Conservation (phyloP, 2,329 filamentous ascomycete genomes). For the Ilyonectria destructans region DNA sequence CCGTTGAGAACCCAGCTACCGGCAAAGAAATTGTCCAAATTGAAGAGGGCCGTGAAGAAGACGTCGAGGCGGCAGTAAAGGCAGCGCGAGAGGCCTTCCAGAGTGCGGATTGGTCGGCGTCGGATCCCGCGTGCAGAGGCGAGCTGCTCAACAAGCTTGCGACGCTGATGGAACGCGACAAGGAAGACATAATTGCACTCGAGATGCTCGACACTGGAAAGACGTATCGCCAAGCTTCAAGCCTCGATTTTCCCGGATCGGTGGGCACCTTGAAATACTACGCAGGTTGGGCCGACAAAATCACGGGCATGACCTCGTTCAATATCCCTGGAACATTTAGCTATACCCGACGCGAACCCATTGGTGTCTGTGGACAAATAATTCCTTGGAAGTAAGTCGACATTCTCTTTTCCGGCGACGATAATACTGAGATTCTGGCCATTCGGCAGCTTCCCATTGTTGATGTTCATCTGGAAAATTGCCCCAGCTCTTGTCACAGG, state of each 20-base stretch:
- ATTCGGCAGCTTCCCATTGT: conserved; percentile 70
- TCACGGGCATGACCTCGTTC: conserved; percentile 9
- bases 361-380: conserved; percentile 32
- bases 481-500: no score
- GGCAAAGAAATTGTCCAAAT: conserved; percentile 14
- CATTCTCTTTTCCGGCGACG: not conserved
- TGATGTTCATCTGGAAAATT: conserved; percentile 76
- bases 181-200: conserved; percentile 13
- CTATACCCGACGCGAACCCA: conserved; percentile 24
- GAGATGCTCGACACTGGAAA: conserved; percentile 25
- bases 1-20: conserved; percentile 7
- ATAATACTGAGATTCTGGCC: not conserved
- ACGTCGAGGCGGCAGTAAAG: conserved; percentile 28
- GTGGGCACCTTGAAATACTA: conserved; percentile 23
- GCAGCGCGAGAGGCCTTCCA: conserved; percentile 23
- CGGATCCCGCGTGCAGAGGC: conserved; percentile 6
- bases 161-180: conserved; percentile 18
- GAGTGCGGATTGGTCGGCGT: conserved; percentile 8
- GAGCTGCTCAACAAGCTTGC: conserved; percentile 13
- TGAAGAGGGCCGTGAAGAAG: conserved; percentile 11
- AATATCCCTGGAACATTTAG: conserved; percentile 18
- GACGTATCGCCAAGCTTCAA: conserved; percentile 14
- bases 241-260: conserved; percentile 9
- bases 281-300: conserved; percentile 28
- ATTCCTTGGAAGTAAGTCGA: conserved; percentile 29